Base-by-base conservation (phyloP, 306 rosid genomes). In the Fragaria ananassa region DNA sequence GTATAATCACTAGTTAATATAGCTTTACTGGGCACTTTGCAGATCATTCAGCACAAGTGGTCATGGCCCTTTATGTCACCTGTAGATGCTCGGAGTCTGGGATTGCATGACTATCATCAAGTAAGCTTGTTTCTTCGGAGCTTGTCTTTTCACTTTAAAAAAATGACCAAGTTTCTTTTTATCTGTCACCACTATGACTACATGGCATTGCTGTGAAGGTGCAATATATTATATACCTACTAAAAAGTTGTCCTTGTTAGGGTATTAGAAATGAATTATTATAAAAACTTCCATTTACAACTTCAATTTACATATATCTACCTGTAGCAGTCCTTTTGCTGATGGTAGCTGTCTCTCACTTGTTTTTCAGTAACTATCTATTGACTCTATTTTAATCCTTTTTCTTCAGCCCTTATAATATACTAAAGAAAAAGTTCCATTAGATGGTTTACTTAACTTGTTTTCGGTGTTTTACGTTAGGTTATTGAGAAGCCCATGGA, bases 401-500 rank as follows among this genome's bases (percentile, higher is more conserved):
- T 53, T 37, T 39, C 8, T 62, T 62, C n/a, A 5, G 34, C 9
- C n/a, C 8, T 31, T 29, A 25, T 25, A 23, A 21, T 23, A 0
- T 57, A 10, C 34, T 18, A 27, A 46, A 46, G 14, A 27, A 70
- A 51, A 18, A 1, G 4, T 18, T 41, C n/a, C 10, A 1, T 39
- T 54, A 12, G 50, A 37, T 31, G 49, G 61, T 75, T 11, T 7
- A 47, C 41, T 39, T 49, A 64, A 81, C 72, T 67, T 74, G 44
- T 29, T 76, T 63, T 76, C 54, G 42, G 12, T 46, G 49, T 72
- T 78, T 75, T 81, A 39, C 51, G 44, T 23, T 82, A 94, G 98
- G 91, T 94, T 73, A 94, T 94, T 89, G 93, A 94, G 83, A 94
- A 92, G 86, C 98, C 98, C 77, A 94, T 94, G 98, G 98, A 94